phyloP scores from a whole-genome alignment of 192 early-diverging fungal species.

The Linnemannia elongata region DNA sequence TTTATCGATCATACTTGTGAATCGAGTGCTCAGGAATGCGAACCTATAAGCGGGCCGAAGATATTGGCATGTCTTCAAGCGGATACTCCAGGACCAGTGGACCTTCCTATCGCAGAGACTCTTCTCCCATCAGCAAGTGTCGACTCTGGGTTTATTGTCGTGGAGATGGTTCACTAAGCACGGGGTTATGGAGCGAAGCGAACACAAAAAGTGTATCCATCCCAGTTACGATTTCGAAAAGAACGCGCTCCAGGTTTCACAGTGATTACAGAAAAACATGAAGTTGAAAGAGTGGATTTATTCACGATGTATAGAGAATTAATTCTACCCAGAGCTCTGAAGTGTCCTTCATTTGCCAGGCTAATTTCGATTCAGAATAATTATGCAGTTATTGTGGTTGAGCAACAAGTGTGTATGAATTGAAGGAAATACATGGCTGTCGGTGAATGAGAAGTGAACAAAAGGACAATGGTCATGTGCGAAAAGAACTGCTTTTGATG shows the following conservation, averaged over 20 bases:
- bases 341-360: too few species aligned
- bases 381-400: neutral
- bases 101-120: neutral
- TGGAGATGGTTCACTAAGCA: neutral
- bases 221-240: neutral
- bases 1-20: neutral
- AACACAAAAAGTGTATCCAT: neutral
- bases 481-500: neutral
- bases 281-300: too few species aligned
- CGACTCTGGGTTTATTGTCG: neutral
- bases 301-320: neutral
- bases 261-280: too few species aligned
- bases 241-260: neutral
- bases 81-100: neutral
- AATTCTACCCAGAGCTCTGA: neutral
- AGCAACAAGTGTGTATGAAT: neutral
- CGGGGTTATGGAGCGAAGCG: neutral
- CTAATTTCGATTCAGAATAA: neutral
- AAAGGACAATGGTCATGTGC: neutral
- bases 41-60: neutral
- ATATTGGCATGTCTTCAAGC: neutral
- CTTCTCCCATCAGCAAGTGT: too few species aligned
- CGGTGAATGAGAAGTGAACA: neutral
- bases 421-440: neutral
- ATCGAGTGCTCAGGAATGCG: neutral